Conservation (phyloP, 495 filamentous ascomycete genomes). For the Penicillium herquei region DNA sequence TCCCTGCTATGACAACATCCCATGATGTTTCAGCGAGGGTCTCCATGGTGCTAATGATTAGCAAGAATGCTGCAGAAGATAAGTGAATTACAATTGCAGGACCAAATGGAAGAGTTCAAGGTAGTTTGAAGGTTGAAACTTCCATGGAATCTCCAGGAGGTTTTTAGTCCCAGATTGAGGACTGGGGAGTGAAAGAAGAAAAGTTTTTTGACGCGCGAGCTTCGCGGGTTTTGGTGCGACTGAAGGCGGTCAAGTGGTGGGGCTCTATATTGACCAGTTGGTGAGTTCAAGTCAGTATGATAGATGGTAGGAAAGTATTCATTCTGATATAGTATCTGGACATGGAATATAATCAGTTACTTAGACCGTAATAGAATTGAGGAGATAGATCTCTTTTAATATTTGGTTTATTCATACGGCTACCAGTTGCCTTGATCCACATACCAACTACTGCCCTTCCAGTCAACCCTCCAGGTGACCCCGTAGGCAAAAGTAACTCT, state of each 20-base stretch:
- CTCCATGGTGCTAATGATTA: conserved; percentile 59
- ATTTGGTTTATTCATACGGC: too few species aligned
- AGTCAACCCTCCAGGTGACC: too few species aligned
- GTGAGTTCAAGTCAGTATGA: too few species aligned
- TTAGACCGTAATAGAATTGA: too few species aligned
- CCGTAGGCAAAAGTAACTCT: too few species aligned
- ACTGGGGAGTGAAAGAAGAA: not conserved
- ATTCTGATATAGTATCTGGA: too few species aligned
- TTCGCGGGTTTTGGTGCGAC: not conserved
- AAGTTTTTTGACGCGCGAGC: not conserved
- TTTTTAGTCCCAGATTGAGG: not conserved
- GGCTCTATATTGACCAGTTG: too few species aligned
- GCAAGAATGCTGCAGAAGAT: conserved; percentile 19
- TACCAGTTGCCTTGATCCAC: too few species aligned
- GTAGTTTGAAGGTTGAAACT: not conserved
- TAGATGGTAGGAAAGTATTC: too few species aligned
- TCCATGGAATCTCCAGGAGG: not conserved
- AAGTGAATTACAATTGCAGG: conserved; percentile 21
- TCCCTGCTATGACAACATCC: conserved; percentile 91
- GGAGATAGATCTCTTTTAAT: too few species aligned
- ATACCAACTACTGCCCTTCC: too few species aligned
- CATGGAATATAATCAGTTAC: too few species aligned
- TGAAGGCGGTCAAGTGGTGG: not conserved
- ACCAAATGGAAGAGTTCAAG: not conserved
- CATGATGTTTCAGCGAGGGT: conserved; percentile 75